These are phyloP conservation scores for Eimeria maxima DNA, from an alignment of 169 alveolate genomes.

Conservation along the genomic window DNA sequence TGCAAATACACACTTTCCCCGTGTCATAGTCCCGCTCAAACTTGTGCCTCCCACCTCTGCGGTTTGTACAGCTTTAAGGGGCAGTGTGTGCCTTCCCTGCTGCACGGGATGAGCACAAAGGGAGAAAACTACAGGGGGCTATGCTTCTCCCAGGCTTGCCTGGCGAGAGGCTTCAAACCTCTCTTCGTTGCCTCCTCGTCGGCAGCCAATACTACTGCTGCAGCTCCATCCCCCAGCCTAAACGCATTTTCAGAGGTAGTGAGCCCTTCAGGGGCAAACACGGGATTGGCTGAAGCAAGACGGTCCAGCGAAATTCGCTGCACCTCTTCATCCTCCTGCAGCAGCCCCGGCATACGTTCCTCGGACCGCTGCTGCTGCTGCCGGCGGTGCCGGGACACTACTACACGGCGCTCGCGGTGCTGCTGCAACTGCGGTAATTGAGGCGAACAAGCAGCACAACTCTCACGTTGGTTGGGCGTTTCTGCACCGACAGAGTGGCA, in stretches of 20 bases:
- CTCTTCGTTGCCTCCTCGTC: constrained; percentile 90
- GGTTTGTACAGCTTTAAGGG: not conserved
- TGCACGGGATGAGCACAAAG: not conserved
- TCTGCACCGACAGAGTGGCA: not conserved
- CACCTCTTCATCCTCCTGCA: constrained; percentile 83
- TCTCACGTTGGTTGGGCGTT: not conserved
- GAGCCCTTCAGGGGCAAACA: constrained; percentile 93
- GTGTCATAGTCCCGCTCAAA: not conserved
- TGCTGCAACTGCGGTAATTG: constrained; percentile 10
- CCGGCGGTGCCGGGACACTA: not conserved
- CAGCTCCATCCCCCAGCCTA: constrained; percentile 96
- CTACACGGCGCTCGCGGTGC: constrained; percentile 16
- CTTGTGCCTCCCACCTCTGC: not conserved
- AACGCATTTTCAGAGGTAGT: constrained; percentile 96
- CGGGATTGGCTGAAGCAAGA: constrained; percentile 90
- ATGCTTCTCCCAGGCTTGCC: constrained; percentile 23
- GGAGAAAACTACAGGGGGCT: not conserved
- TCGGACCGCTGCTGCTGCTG: constrained; percentile 24
- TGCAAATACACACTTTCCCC: not conserved
- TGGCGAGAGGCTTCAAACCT: constrained; percentile 93
- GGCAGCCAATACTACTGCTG: constrained; percentile 92
- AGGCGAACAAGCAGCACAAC: not conserved
- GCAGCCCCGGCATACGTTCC: not conserved
- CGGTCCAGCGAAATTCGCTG: constrained; percentile 54
- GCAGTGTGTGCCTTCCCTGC: not conserved